phyloP scores from a whole-genome alignment of 805 yeast species.

The Kodamaea hsintzibuensis region DNA sequence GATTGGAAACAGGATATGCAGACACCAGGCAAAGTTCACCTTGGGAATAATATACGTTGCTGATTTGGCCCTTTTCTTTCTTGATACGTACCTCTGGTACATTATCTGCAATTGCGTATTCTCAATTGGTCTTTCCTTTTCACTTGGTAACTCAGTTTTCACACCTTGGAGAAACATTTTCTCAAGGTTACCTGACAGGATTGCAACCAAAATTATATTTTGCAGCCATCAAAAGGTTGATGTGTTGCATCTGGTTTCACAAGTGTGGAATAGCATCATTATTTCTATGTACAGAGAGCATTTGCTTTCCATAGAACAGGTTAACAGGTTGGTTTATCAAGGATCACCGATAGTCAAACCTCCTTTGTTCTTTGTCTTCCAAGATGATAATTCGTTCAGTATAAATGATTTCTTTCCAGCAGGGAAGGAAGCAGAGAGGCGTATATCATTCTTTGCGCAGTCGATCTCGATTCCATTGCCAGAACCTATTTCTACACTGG shows the following conservation, averaged over 20 bases:
- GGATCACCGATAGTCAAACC: constrained; percentile 18
- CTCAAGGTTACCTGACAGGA: constrained; percentile 35
- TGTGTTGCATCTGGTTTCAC: constrained; percentile 12
- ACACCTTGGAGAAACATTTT: constrained; percentile 42
- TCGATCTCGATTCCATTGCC: constrained; percentile 50
- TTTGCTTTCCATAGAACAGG: constrained; percentile 41
- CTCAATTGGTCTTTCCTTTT: constrained; percentile 32
- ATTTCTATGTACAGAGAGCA: constrained; percentile 36
- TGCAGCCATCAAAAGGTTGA: constrained; percentile 11
- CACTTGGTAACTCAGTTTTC: constrained; percentile 34
- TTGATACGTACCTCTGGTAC: constrained; percentile 44
- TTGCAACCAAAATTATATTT: constrained; percentile 27
- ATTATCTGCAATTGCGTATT: constrained; percentile 37
- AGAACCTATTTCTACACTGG: constrained; percentile 47
- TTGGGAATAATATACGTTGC: constrained; percentile 26
- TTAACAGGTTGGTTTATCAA: constrained; percentile 31
- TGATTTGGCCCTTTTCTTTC: constrained; percentile 35
- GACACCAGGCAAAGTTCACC: constrained; percentile 28
- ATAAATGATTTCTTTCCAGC: constrained; percentile 41
- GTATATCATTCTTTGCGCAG: constrained; percentile 56
- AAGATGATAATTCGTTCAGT: constrained; percentile 44
- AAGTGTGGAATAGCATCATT: constrained; percentile 21
- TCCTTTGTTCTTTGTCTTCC: constrained; percentile 49
- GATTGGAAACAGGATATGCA: constrained; percentile 26
- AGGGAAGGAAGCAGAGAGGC: constrained; percentile 51